Conservation (phyloP, 2,329 filamentous ascomycete species). For the Hypoxylon sp. region DNA sequence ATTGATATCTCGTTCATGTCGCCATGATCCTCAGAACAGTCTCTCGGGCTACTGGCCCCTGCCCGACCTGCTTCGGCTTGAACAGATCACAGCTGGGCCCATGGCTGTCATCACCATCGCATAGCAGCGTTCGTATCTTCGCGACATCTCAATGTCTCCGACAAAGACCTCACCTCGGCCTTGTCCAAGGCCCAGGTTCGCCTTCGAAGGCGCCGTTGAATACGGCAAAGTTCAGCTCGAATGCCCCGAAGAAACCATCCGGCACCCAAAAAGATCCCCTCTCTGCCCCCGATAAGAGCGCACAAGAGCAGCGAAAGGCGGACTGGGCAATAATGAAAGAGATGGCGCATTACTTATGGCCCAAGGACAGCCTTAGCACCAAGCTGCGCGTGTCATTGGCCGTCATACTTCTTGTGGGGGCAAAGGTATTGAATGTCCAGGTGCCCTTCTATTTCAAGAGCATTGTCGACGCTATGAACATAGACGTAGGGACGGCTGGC, state of each 20-base stretch:
- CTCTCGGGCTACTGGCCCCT: slow-evolving; percentile 44
- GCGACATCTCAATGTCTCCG: slow-evolving; percentile 46
- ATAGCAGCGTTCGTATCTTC: slow-evolving; percentile 40
- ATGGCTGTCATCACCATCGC: slow-evolving; percentile 26
- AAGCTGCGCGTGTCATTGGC: slow-evolving; percentile 88
- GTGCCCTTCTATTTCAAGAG: slow-evolving; percentile 99
- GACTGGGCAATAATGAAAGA: slow-evolving; percentile 99
- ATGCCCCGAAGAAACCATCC: slow-evolving; percentile 44
- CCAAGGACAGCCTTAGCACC: slow-evolving; percentile 86
- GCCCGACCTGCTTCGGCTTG: slow-evolving; percentile 43
- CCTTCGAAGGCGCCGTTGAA: slow-evolving; percentile 26
- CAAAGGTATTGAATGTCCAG: slow-evolving; percentile 97
- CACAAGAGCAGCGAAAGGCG: slow-evolving; percentile 91
- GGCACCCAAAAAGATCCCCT: slow-evolving; percentile 65
- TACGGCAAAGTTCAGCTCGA: slow-evolving; percentile 41
- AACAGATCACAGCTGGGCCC: slow-evolving; percentile 36
- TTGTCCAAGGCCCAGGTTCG: slow-evolving; percentile 14
- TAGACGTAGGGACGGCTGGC: slow-evolving; percentile 89
- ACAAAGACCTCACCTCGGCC: slow-evolving; percentile 32
- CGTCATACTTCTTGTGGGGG: slow-evolving; percentile 85
- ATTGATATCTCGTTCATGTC: slow-evolving; percentile 21
- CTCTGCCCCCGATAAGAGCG: slow-evolving; percentile 75
- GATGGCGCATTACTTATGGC: slow-evolving; percentile 97
- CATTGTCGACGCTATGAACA: slow-evolving; percentile 98
- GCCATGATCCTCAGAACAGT: slow-evolving; percentile 51